phyloP scores from a whole-genome alignment of 192 early-diverging fungal species.

The Thamnidium elegans region DNA sequence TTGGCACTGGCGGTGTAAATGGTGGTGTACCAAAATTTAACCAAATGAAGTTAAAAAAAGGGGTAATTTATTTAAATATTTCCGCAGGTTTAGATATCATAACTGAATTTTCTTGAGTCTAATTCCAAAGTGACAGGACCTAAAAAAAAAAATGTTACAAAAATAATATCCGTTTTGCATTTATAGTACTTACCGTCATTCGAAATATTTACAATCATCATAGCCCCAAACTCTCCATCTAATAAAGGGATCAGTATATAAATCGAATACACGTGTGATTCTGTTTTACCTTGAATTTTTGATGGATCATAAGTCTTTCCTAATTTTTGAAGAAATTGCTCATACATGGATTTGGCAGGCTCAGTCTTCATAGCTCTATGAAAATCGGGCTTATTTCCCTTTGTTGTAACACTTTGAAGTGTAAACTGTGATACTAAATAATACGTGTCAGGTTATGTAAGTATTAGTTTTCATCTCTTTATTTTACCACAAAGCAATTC shows the following conservation, averaged over 20 bases:
- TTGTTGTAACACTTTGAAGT: slow-evolving; percentile 75
- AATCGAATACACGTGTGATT: background rate
- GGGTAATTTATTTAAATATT: too few relatives aligned
- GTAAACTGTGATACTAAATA: slow-evolving; percentile 88
- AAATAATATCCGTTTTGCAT: background rate
- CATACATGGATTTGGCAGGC: slow-evolving; percentile 69
- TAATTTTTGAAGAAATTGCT: slow-evolving; percentile 68
- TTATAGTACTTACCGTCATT: slow-evolving; percentile 64
- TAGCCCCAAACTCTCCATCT: slow-evolving; percentile 93
- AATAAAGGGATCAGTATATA: background rate
- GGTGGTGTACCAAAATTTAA: too few relatives aligned
- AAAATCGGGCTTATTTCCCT: slow-evolving; percentile 90
- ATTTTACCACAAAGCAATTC: slow-evolving; percentile 75
- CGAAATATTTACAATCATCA: slow-evolving; percentile 89
- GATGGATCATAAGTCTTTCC: slow-evolving; percentile 57
- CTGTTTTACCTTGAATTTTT: slow-evolving; percentile 64
- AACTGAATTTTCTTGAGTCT: slow-evolving; percentile 55
- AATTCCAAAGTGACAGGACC: slow-evolving; percentile 57
- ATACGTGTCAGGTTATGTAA: background rate
- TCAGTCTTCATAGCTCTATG: slow-evolving; percentile 81
- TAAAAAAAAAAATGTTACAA: background rate
- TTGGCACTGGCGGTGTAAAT: too few relatives aligned
- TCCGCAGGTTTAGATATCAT: slow-evolving; percentile 11
- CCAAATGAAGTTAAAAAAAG: too few relatives aligned
- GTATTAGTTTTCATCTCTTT: too few relatives aligned